Evolutionary conservation across 2,329 filamentous ascomycete species (phyloP), one percentile per base, ranked within the genome.

Genomic region (Beauveria pseudobassiana): DNA sequence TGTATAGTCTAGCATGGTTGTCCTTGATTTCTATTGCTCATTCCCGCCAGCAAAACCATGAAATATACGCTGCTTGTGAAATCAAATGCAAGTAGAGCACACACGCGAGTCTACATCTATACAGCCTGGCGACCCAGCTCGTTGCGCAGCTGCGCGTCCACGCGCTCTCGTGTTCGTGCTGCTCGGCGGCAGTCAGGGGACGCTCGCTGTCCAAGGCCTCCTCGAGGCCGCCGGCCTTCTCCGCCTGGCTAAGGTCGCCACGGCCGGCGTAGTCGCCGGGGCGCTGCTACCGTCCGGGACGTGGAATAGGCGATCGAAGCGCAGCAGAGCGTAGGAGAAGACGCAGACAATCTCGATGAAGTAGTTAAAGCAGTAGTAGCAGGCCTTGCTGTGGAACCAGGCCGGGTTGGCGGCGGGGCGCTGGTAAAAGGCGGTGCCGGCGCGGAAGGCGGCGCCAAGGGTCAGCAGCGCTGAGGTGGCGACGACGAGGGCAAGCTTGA

Each of bases 321-420:
- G 82, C 22, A 81, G 73, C 18, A 88, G 69, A 0, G 87, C 80
- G 73, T 90, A 93, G 9, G 87, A 75, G 59, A 80, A 82, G 5
- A 93, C 80, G 43, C 91, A 85, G 26, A 88, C 70, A 46, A 93
- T 76, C 74, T 96, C 92, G 43, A 93, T 78, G 18, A 77, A 77
- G 70, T 90, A 96, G 75, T 90, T 89, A 77, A 95, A 90, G 69
- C 86, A 75, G 76, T 95, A 96, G 77, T 91, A 96, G 68, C 83
- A 85, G 1, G 86, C 82, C 71, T 87, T 89, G 69, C 77, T 77
- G 68, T 91, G 82, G 71, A 87, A 93, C 82, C 87, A 89, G 5
- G 86, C 87, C 2, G 89, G 85, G 62, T 84, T 48, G 12, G 50
- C 76, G 61, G 69, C 67, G 3, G 78, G 83, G 30, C 80, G 81